phyloP scores from a whole-genome alignment of 2,329 filamentous ascomycete species.

The Blastomyces gilchristii region DNA sequence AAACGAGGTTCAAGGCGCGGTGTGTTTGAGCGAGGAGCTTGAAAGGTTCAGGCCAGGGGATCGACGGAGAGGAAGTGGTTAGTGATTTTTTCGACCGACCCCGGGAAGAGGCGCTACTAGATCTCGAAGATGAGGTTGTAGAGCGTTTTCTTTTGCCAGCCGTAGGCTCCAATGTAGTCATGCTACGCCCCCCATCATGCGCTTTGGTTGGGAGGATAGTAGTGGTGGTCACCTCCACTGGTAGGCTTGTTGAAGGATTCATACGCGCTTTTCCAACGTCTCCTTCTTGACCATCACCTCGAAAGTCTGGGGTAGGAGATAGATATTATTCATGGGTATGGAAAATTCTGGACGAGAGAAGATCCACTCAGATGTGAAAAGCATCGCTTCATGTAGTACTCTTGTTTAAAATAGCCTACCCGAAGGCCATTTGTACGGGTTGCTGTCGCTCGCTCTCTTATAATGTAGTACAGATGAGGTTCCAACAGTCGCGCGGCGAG shows the following conservation, averaged over 20 bases:
- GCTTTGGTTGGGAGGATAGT: conserved; percentile 6
- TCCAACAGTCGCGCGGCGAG: neutral
- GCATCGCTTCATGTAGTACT: neutral
- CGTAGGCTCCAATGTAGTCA: neutral
- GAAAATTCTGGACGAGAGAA: neutral
- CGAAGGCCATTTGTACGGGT: neutral
- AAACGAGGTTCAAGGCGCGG: conserved; percentile 79
- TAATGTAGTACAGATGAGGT: neutral
- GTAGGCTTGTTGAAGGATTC: neutral
- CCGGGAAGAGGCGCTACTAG: neutral
- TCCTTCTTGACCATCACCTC: neutral
- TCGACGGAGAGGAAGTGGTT: conserved; percentile 25
- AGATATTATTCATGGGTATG: conserved; percentile 2
- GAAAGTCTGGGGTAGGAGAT: neutral
- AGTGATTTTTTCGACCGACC: conserved; percentile 14
- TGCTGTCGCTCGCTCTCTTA: neutral
- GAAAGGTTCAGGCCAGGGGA: conserved; percentile 67
- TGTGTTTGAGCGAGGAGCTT: conserved; percentile 64
- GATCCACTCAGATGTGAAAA: neutral
- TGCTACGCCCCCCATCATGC: conserved; percentile 5
- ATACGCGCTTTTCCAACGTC: neutral
- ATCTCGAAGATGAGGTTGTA: conserved; percentile 5
- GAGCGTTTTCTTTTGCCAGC: conserved; percentile 2
- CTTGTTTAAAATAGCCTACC: neutral
- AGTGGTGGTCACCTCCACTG: neutral